Conservation (phyloP, 78 protist genomes). For the slime mould (Dictyostelium discoideum) region DNA sequence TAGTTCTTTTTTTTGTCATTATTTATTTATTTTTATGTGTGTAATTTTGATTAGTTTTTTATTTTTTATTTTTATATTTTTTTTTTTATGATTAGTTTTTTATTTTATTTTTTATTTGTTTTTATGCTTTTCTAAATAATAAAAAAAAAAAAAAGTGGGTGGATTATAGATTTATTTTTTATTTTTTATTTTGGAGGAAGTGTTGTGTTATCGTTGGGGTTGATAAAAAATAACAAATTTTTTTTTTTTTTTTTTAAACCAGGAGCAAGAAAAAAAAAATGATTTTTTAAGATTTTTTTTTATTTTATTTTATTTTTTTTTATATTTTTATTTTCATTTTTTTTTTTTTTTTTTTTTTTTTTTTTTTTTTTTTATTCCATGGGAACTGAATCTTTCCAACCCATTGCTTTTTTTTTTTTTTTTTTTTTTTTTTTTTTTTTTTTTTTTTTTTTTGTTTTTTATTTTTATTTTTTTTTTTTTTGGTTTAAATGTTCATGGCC, state of each 20-base stretch:
- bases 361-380: neutral
- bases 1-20: neutral
- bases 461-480: too few species aligned
- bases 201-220: neutral
- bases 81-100: neutral
- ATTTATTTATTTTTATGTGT: neutral
- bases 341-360: too few species aligned
- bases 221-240: neutral
- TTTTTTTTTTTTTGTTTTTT: too few species aligned
- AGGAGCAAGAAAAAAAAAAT: neutral
- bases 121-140: neutral
- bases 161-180: neutral
- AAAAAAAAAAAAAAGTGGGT: neutral
- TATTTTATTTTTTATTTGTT: neutral
- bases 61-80: neutral
- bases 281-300: neutral
- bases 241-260: neutral
- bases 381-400: neutral
- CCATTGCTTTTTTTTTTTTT: neutral
- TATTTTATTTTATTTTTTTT: too few species aligned
- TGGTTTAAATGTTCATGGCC: too few species aligned
- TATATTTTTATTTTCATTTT: too few species aligned
- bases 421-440: too few species aligned
- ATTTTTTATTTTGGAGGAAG: neutral
- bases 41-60: neutral